Evolutionary conservation across 1,284 basidiomycete species (phyloP), one percentile per base, ranked within the genome.

Genomic region (Pholiota adiposa): DNA sequence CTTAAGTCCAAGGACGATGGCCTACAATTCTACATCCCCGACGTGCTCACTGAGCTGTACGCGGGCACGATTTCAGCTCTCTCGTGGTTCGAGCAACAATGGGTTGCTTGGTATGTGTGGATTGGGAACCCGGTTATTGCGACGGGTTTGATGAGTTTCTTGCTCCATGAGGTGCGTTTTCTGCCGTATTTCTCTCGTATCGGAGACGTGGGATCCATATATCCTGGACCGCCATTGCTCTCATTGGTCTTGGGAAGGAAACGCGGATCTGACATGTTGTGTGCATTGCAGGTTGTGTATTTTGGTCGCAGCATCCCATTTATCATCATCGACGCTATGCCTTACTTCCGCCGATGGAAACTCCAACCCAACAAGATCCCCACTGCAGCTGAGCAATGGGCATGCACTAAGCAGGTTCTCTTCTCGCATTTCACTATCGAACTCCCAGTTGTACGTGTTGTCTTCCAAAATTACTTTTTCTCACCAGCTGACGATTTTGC

Each of bases 361-460:
- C 81, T 99, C 4, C 97, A 99, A 74, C 88, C 92, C 12, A 82
- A 79, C 67, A 98, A 98, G 76, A 72, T 93, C 93, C 93, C 96
- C 3, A 89, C 94, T 1, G 67, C 84, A 0, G 78, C 81, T 60
- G 93, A 98, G 73, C 95, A 98, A 75, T 97, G 95, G 95, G 90
- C 94, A 65, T 98, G 96, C 80, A 97, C 95, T 34, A 97, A 96
- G 78, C 89, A 90, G 69, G 97, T 99, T 29, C 83, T 99, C 5
- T 88, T 96, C 72, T 96, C 94, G 12, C 97, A 99, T 76, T 97
- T 99, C 73, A 97, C 96, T 38, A 90, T 98, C 66, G 97, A 99
- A 76, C 81, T 96, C 11, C 97, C 97, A 16, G 84, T 87, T 63
- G 93, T 94, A 66, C 66, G 88, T n/a, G n/a, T n/a, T 79, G 4